A percentile compares a stretch with the other conserved stretches of the same genome.
These are phyloP conservation scores for Rauvolfia tetraphylla DNA, from an alignment of 257 asterid genomes.

Conservation along the genomic window DNA sequence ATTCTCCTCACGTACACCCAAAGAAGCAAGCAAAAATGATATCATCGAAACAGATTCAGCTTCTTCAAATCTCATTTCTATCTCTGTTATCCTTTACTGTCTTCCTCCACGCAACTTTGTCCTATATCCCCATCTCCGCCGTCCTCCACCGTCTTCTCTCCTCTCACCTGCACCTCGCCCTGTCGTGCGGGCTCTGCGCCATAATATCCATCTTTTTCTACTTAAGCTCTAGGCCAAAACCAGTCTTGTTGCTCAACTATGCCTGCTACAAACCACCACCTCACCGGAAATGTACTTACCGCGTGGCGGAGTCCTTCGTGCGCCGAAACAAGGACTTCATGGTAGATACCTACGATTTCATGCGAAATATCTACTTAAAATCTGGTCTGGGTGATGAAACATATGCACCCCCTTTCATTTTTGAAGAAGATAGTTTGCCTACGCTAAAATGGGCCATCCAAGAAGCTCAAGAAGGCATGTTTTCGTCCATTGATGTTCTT, in stretches of 20 bases:
- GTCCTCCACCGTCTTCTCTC: slow-evolving; percentile 23
- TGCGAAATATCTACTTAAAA: slow-evolving; percentile 45
- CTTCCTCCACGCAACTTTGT: slow-evolving; percentile 25
- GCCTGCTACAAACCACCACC: slow-evolving; percentile 63
- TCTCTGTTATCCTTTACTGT: slow-evolving; percentile 35
- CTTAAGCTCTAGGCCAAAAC: slow-evolving; percentile 32
- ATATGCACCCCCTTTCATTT: slow-evolving; percentile 59
- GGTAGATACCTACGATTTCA: slow-evolving; percentile 37
- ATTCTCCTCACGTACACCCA: background rate
- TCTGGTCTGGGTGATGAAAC: slow-evolving; percentile 71
- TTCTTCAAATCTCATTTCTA: slow-evolving; percentile 37
- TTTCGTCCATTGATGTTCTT: slow-evolving; percentile 45
- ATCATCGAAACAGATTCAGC: slow-evolving; percentile 3
- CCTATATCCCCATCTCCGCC: slow-evolving; percentile 30
- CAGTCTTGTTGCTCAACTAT: slow-evolving; percentile 45
- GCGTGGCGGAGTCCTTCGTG: slow-evolving; percentile 44
- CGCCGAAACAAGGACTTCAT: slow-evolving; percentile 18
- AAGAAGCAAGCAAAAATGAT: background rate
- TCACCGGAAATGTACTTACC: slow-evolving; percentile 40
- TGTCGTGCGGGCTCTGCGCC: slow-evolving; percentile 16
- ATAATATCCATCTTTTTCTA: slow-evolving; percentile 22
- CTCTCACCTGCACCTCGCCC: slow-evolving; percentile 27
- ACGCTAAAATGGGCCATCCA: slow-evolving; percentile 41
- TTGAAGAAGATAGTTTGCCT: slow-evolving; percentile 30
- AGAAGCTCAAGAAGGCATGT: slow-evolving; percentile 62